Base-by-base conservation (phyloP, 768 basidiomycete genomes). In the Artomyces pyxidatus region DNA sequence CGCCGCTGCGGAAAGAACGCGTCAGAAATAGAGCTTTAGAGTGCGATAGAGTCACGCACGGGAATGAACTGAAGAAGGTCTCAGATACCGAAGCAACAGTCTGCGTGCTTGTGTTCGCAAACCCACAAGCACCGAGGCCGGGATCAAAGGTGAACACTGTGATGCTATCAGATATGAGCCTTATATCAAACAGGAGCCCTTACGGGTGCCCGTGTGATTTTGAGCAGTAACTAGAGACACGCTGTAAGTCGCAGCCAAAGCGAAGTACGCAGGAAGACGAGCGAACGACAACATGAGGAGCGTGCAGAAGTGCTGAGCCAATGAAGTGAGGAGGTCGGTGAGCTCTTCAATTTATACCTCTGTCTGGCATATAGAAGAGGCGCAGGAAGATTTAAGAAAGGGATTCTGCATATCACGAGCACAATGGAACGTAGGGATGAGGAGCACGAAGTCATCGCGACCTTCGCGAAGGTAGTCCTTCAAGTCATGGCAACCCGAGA, bases 41-140 rank as follows among this genome's bases (percentile, higher is more conserved):
- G 26, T 28, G 29, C 14, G 8, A 11, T 2, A n/a, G 17, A 3
- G 35, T 14, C 14, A 55, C 67, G 47, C 52, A 70, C 69, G 68
- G 68, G 50, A 58, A 70, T 10, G 47, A 48, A 41, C 62, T 61
- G 59, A 69, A 73, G 26, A 69, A 54, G 2, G 37, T 25, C 7
- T 32, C 40, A 1, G 70, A 68, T 17, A 71, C 69, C 1, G 70
- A 69, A 6, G 65, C 70, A 29, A 71, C 67, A 35, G 56, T 42
- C 47, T 71, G 65, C 14, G 55, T 26, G 32, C 49, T 60, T 3
- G 57, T 64, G 57, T 71, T 71, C 16, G 64, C 65, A 53, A 62
- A 62, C 8, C 69, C 71, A 45, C 71, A 72, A 0, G 71, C 69
- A 17, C 71, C 71, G 26, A 66, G 60, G 16, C 62, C 67, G 16